Conservation (phyloP, 148 eudicot species). For the Nepenthes mirabilis region DNA sequence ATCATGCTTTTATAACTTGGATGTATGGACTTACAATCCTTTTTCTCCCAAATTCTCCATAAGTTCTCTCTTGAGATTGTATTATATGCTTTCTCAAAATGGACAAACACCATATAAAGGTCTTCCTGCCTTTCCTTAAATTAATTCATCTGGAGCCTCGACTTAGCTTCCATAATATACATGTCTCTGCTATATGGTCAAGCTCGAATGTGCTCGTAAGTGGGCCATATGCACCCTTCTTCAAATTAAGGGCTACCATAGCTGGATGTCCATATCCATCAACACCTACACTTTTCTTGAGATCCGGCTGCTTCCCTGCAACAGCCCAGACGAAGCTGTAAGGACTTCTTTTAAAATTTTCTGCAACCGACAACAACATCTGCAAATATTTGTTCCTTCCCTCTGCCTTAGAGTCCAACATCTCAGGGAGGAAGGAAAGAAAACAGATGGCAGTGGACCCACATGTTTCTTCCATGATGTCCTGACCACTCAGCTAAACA, state of each 20-base stretch:
- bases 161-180: too few species aligned
- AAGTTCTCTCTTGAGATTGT: too few species aligned
- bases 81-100: too few species aligned
- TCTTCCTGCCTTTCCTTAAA: too few species aligned
- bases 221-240: constrained; percentile 87
- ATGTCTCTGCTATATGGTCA: constrained; percentile 46
- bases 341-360: constrained; percentile 81
- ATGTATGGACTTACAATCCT: too few species aligned
- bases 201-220: constrained; percentile 75
- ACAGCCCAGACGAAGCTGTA: constrained; percentile 98
- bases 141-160: too few species aligned
- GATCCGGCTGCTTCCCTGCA: constrained; percentile 92
- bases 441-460: constrained; percentile 95
- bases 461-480: constrained; percentile 87
- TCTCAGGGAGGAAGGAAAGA: constrained; percentile 88
- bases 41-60: too few species aligned
- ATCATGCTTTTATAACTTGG: too few species aligned
- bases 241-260: constrained; percentile 75
- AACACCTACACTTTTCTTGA: constrained; percentile 81
- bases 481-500: constrained; percentile 73
- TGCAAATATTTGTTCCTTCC: constrained; percentile 89
- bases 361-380: constrained; percentile 68
- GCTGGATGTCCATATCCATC: constrained; percentile 99
- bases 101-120: too few species aligned
- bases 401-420: constrained; percentile 87